These are phyloP conservation scores for Ophiostoma novo-ulmi DNA, from an alignment of 2,329 filamentous ascomycete species.

Conservation along the genomic window DNA sequence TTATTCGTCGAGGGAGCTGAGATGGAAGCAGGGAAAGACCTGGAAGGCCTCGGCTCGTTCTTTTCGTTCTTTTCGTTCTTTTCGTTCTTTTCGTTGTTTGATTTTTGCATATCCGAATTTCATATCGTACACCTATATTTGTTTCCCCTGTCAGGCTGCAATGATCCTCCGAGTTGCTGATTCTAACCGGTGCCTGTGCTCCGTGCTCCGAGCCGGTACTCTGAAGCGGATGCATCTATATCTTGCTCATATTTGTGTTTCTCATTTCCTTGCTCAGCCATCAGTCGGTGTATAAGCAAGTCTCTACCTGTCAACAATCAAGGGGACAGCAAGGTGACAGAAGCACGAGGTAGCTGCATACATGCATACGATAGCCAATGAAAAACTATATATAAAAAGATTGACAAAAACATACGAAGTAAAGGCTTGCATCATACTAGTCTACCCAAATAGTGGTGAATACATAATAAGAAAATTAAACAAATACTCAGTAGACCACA, in stretches of 20 bases:
- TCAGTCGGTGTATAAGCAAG: background rate
- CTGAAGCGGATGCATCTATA: background rate
- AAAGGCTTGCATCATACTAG: background rate
- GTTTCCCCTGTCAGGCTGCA: background rate
- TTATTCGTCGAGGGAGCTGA: background rate
- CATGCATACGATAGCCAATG: background rate
- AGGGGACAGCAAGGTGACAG: background rate
- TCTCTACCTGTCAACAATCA: background rate
- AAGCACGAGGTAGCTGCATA: slow-evolving; percentile 3
- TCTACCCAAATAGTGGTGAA: too few species aligned
- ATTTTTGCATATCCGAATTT: background rate
- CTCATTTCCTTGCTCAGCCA: background rate
- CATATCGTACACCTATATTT: background rate
- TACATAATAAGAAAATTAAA: background rate
- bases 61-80: background rate
- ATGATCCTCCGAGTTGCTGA: background rate
- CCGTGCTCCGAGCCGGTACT: background rate
- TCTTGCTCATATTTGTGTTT: background rate
- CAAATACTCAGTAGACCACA: background rate
- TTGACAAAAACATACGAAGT: too few species aligned
- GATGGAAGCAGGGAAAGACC: background rate
- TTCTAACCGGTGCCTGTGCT: background rate
- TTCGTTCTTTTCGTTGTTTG: background rate
- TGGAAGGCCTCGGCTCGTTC: background rate
- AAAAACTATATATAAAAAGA: background rate